These are phyloP conservation scores for Candida maesae DNA, from an alignment of 805 yeast genomes.

Conservation along the genomic window DNA sequence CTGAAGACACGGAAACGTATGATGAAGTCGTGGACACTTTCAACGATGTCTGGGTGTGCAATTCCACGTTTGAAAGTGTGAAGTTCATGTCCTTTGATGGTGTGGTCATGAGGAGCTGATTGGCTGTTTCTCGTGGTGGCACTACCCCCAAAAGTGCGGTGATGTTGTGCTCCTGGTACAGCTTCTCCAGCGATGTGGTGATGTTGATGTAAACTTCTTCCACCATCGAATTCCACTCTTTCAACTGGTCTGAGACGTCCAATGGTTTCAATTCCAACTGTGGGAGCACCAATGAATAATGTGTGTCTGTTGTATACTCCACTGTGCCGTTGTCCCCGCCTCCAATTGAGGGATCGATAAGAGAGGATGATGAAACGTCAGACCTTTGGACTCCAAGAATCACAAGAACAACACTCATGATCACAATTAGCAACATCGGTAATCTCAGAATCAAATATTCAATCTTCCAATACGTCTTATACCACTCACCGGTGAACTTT, in stretches of 20 bases:
- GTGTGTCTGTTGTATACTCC: background rate
- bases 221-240: slow-evolving; percentile 1
- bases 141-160: background rate
- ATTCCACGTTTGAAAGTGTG: background rate
- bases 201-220: slow-evolving; percentile 1
- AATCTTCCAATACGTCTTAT: slow-evolving; percentile 6
- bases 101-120: no score
- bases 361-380: background rate
- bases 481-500: slow-evolving; percentile 3
- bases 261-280: background rate
- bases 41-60: background rate
- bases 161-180: slow-evolving; percentile 6
- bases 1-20: background rate
- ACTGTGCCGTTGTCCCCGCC: background rate
- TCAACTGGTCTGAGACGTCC: background rate
- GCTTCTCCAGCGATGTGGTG: background rate
- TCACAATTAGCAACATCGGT: slow-evolving; percentile 3
- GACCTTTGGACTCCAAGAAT: background rate
- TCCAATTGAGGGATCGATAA: background rate
- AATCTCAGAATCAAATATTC: slow-evolving; percentile 5
- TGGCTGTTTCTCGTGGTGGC: background rate
- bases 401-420: slow-evolving; percentile 2
- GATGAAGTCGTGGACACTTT: slow-evolving; percentile 1
- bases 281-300: background rate
- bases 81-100: background rate